Percentiles rank a stretch among this genome's conserved stretches.
These are phyloP conservation scores for Iberis pinnata DNA, from an alignment of 345 rosid genomes.

Conservation along the genomic window DNA sequence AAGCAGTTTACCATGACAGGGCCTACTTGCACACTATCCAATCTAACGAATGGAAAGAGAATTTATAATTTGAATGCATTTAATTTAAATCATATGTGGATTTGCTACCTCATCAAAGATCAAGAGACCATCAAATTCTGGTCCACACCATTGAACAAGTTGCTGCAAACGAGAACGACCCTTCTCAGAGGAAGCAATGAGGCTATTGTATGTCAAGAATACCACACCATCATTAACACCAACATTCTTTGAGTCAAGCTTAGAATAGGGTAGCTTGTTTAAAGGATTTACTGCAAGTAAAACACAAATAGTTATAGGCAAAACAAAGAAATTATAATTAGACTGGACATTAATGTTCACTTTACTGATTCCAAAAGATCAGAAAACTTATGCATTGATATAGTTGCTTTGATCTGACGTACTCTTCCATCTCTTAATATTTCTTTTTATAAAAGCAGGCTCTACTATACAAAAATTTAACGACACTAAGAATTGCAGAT, in stretches of 20 bases:
- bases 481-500: slow-evolving; percentile 1
- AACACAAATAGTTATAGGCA: slow-evolving; percentile 15
- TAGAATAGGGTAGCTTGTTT: slow-evolving; percentile 93
- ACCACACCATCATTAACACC: slow-evolving; percentile 89
- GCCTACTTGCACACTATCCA: slow-evolving; percentile 19
- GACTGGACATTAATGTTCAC: slow-evolving; percentile 16
- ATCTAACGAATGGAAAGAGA: slow-evolving; percentile 1
- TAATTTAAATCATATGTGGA: slow-evolving; percentile 19
- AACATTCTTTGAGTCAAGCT: slow-evolving; percentile 89
- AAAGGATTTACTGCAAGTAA: slow-evolving; percentile 79
- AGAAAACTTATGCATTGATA: slow-evolving; percentile 5
- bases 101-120: slow-evolving; percentile 80
- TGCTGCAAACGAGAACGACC: slow-evolving; percentile 98
- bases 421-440: neutral
- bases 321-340: slow-evolving; percentile 6
- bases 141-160: slow-evolving; percentile 97
- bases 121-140: slow-evolving; percentile 80
- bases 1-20: slow-evolving; percentile 16
- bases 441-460: neutral
- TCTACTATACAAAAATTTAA: neutral
- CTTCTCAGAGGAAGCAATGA: slow-evolving; percentile 98
- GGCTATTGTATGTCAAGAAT: slow-evolving; percentile 92
- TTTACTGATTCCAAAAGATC: slow-evolving; percentile 11
- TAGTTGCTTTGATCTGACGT: neutral
- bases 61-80: slow-evolving; percentile 9